A percentile compares a stretch with the other conserved stretches of the same genome.
phyloP scores from a whole-genome alignment of 179 eudicot species.

The Beta lomatogona region DNA sequence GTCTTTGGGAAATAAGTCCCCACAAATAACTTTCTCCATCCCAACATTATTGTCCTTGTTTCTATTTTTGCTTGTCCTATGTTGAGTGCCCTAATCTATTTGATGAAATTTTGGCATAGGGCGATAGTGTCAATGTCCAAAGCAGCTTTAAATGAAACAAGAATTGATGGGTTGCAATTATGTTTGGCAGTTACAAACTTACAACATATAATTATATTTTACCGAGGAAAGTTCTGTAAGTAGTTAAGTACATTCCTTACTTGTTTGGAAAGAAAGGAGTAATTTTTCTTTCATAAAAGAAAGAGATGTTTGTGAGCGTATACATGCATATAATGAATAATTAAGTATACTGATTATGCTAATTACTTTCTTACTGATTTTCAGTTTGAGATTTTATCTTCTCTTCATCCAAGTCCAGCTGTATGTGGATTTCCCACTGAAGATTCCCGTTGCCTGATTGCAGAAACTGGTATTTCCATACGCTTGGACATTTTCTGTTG shows the following conservation, averaged over 20 bases:
- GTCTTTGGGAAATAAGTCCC: neutral
- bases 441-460: constrained; percentile 77
- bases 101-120: neutral
- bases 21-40: neutral
- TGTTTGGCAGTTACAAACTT: neutral
- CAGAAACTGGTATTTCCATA: constrained; percentile 66
- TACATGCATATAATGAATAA: neutral
- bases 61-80: neutral
- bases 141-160: neutral
- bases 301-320: neutral
- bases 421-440: constrained; percentile 94
- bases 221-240: too few relatives aligned
- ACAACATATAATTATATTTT: neutral
- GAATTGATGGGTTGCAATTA: neutral
- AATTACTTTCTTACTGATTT: constrained; percentile 9
- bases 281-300: too few relatives aligned
- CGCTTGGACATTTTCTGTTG: neutral
- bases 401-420: constrained; percentile 96
- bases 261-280: too few relatives aligned
- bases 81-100: neutral
- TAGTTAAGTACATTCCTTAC: too few relatives aligned
- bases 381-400: constrained; percentile 83
- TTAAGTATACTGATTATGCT: neutral
- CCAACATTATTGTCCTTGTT: neutral
- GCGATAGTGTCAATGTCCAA: neutral